Conservation (phyloP, 345 rosid genomes). For the Brassica juncea region DNA sequence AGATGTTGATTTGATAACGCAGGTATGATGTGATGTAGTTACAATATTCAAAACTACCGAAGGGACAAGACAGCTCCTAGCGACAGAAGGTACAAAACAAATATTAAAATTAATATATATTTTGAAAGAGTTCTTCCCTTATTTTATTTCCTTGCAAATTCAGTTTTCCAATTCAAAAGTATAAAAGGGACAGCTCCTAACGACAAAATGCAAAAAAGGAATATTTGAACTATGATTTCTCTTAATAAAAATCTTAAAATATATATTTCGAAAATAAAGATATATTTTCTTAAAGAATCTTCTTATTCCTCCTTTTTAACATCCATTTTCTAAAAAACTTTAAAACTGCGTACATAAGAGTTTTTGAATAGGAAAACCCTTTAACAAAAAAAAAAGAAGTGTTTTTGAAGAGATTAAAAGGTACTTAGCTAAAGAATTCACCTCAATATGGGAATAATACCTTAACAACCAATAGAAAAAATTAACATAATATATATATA, state of each 20-base stretch:
- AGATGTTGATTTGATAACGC: constrained; percentile 15
- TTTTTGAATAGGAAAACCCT: too few relatives aligned
- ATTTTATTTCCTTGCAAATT: background rate
- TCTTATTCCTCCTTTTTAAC: background rate
- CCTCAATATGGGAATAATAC: constrained; percentile 1
- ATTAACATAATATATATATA: background rate
- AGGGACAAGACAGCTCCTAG: constrained; percentile 14
- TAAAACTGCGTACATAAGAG: background rate
- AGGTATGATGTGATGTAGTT: constrained; percentile 27
- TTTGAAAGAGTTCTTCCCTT: background rate
- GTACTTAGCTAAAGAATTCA: background rate
- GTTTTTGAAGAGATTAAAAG: background rate
- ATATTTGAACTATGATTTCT: background rate
- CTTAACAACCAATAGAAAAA: constrained; percentile 10
- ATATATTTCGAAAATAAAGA: background rate
- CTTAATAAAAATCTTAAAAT: background rate
- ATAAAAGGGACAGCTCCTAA: constrained; percentile 28
- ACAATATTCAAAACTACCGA: constrained; percentile 1
- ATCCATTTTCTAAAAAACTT: background rate
- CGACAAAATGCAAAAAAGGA: constrained; percentile 27
- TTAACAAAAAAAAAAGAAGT: too few relatives aligned
- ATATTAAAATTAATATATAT: background rate
- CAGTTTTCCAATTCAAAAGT: background rate
- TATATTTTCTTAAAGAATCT: background rate
- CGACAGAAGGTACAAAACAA: constrained; percentile 16